phyloP scores from a whole-genome alignment of 2,329 filamentous ascomycete species.

The Fonsecaea multimorphosa region DNA sequence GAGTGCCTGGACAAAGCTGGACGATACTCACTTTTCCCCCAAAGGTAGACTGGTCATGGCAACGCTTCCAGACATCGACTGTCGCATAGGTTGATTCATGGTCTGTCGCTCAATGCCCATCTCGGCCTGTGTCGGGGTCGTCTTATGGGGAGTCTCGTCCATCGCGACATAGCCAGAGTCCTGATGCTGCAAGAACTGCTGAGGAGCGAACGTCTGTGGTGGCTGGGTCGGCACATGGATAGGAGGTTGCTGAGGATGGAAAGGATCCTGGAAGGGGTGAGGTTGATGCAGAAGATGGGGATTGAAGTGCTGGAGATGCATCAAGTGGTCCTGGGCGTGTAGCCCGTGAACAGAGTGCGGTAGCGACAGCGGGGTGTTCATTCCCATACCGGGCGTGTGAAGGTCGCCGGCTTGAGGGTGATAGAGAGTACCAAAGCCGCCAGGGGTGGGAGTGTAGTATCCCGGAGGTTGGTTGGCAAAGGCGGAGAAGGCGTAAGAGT shows the following conservation, averaged over 20 bases:
- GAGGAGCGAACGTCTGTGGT: conserved; percentile 44
- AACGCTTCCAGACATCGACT: conserved; percentile 41
- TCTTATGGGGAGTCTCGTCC: conserved; percentile 68
- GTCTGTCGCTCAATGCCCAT: conserved; percentile 24
- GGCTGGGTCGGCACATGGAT: conserved; percentile 57
- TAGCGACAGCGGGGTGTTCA: conserved; percentile 82
- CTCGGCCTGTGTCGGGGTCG: conserved; percentile 36
- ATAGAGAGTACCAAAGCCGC: conserved; percentile 78
- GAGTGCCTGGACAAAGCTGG: not conserved
- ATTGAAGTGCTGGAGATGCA: conserved; percentile 74
- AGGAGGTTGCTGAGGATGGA: conserved; percentile 33
- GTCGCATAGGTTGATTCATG: conserved; percentile 44
- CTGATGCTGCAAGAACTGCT: conserved; percentile 73
- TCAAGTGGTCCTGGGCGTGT: conserved; percentile 63
- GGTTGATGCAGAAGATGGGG: conserved; percentile 49
- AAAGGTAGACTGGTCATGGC: conserved; percentile 41
- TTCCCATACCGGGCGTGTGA: conserved; percentile 77
- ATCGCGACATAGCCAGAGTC: conserved; percentile 81
- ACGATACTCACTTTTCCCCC: conserved; percentile 60
- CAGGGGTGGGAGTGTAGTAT: conserved; percentile 88
- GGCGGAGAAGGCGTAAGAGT: conserved; percentile 77
- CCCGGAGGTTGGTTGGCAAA: conserved; percentile 81
- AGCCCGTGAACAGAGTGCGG: conserved; percentile 69
- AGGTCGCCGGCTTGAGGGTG: conserved; percentile 84
- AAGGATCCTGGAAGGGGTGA: conserved; percentile 35